Evolutionary conservation across 2,329 filamentous ascomycete genomes (phyloP), one percentile per base, ranked within the genome.

Genomic region (Venturiaceae sp.): DNA sequence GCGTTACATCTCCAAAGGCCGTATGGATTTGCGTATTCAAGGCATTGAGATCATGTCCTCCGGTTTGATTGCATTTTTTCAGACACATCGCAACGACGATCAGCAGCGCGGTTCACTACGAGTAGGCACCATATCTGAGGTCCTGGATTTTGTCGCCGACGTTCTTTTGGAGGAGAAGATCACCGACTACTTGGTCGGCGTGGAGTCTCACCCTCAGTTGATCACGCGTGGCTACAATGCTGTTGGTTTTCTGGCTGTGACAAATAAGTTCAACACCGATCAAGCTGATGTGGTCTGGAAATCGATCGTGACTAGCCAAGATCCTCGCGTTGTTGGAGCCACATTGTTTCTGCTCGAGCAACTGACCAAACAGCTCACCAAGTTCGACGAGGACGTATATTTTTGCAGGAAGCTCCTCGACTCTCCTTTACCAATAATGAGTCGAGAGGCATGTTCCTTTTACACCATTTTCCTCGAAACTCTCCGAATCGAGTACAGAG

Each of bases 161-260:
- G 86, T 88, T 63, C 76, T 97, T 34, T 77, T 86, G 16, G 74
- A 79, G 6, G 86, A 87, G 39, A 84, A 85, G 57, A 76, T 97
- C 28, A 82, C 95, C 26, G 84, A 91, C 60, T 97, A 96, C 71
- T 84, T 99, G 50, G 82, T 96, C 55, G 90, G 92, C 1, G 85
- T 92, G 14, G 91, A 91, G 58, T 96, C 92, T 33, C 94, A 97
- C 67, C 90, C 92, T 1, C 91, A 96, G 67, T 83, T 97, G 57
- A 94, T 95, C 21, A 79, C 81, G 36, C 84, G 91, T 64, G 89
- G 89, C 66, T 80, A 81, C 41, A 95, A 96, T 62, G 88, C 97
- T 57, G 78, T 96, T 53, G 89, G 89, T 0, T 97, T 97, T 66
- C 77, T 97, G 55, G 82, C 90, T 23, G 87, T 94, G 14, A 94